These are phyloP conservation scores for Pyrenophora seminiperda DNA, from an alignment of 2,329 filamentous ascomycete genomes.

Conservation along the genomic window DNA sequence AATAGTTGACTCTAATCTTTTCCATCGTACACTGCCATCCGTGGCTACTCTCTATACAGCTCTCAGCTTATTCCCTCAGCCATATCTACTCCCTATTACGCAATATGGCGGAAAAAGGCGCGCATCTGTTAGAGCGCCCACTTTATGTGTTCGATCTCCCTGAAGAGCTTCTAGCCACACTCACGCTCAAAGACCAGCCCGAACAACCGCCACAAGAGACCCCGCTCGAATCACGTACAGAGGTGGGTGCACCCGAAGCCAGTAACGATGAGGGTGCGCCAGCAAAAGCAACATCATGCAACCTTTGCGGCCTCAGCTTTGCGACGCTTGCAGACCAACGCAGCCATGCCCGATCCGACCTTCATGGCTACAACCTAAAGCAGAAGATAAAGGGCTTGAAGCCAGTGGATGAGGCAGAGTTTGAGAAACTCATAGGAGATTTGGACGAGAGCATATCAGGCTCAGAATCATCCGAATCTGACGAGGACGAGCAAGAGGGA, in stretches of 20 bases:
- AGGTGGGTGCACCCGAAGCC: conserved; percentile 21
- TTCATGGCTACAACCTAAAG: conserved; percentile 94
- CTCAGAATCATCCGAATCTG: conserved; percentile 73
- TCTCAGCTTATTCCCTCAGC: background rate
- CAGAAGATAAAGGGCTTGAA: conserved; percentile 78
- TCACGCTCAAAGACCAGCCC: conserved; percentile 61
- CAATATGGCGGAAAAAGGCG: conserved; percentile 40
- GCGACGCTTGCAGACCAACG: conserved; percentile 77
- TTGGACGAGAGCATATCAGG: conserved; percentile 93
- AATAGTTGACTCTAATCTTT: too few relatives aligned
- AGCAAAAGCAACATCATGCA: conserved; percentile 73
- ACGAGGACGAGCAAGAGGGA: conserved; percentile 65
- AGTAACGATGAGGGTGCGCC: conserved; percentile 49
- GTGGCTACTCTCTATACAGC: background rate
- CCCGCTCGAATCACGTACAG: conserved; percentile 38
- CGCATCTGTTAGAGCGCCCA: conserved; percentile 44
- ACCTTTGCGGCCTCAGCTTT: conserved; percentile 77
- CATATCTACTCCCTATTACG: background rate
- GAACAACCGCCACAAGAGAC: conserved; percentile 21
- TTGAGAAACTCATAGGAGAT: conserved; percentile 82
- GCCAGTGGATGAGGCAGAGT: conserved; percentile 78
- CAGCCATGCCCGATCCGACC: conserved; percentile 83
- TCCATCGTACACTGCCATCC: too few relatives aligned
- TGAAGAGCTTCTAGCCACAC: conserved; percentile 69
- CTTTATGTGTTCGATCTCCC: conserved; percentile 78